Evolutionary conservation across 257 asterid genomes (phyloP).

Genomic region (Prunella vulgaris): DNA sequence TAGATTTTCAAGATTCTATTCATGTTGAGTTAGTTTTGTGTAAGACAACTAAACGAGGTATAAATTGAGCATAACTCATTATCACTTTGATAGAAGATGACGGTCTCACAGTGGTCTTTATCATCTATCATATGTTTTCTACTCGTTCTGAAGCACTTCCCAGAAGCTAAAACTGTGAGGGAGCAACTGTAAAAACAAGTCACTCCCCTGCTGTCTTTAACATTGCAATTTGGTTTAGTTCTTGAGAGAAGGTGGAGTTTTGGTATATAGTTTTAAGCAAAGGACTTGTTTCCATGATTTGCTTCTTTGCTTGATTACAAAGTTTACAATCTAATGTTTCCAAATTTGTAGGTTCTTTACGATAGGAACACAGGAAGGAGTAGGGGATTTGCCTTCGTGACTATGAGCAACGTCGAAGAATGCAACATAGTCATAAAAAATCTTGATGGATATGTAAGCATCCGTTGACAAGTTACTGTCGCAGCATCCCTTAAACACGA

Average conservation of each 20-base stretch:
- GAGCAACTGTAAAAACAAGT: too few species aligned
- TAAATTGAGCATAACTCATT: too few species aligned
- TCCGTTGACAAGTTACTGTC: background rate
- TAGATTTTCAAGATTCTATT: background rate
- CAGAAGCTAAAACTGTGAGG: too few species aligned
- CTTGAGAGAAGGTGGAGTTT: background rate
- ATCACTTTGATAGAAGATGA: too few species aligned
- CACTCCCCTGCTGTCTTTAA: too few species aligned
- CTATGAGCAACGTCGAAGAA: conserved; percentile 83
- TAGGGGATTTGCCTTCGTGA: conserved; percentile 94
- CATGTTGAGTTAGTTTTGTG: too few species aligned
- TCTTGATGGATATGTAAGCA: conserved; percentile 79
- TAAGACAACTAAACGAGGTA: too few species aligned
- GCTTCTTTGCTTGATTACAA: background rate
- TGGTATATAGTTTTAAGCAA: background rate
- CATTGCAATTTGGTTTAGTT: background rate
- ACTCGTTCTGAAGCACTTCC: too few species aligned
- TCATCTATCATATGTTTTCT: too few species aligned
- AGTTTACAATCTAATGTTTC: background rate
- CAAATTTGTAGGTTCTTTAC: conserved; percentile 64
- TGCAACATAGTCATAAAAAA: conserved; percentile 65
- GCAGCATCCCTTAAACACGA: background rate
- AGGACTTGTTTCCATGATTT: background rate
- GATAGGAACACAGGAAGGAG: conserved; percentile 78
- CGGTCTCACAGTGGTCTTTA: too few species aligned